Conservation (phyloP, 169 alveolate genomes). For the Babesia caballi region DNA sequence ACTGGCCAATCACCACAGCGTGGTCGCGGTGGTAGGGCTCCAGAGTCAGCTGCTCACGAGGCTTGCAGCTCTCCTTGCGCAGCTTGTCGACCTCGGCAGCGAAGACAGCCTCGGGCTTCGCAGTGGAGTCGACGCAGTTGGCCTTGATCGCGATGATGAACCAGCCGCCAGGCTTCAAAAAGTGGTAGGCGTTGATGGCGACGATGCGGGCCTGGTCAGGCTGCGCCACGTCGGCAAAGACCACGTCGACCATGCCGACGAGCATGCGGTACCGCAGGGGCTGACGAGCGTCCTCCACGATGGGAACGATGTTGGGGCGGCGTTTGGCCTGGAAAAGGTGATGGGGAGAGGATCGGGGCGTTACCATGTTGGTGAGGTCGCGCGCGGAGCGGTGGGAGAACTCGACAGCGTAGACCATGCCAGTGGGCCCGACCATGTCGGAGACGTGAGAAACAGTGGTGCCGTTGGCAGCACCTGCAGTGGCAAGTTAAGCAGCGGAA, state of each 20-base stretch:
- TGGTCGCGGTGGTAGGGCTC: conserved; percentile 98
- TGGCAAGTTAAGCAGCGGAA: not conserved
- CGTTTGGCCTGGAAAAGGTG: conserved; percentile 84
- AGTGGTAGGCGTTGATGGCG: conserved; percentile 92
- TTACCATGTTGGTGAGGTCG: conserved; percentile 94
- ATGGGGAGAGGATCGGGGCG: not conserved
- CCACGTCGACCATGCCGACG: conserved; percentile 97
- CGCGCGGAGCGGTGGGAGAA: conserved; percentile 97
- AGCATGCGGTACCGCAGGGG: conserved; percentile 97
- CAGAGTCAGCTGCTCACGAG: conserved; percentile 94
- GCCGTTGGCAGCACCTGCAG: conserved; percentile 95
- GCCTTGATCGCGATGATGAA: conserved; percentile 97
- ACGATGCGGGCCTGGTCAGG: conserved; percentile 98
- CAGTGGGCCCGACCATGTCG: conserved; percentile 98
- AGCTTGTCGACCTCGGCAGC: conserved; percentile 88
- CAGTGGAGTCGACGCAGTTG: conserved; percentile 97
- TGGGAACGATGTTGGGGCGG: conserved; percentile 97
- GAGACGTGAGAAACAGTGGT: conserved; percentile 99
- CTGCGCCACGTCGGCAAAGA: conserved; percentile 98
- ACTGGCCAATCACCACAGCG: conserved; percentile 96
- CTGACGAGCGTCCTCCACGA: conserved; percentile 99
- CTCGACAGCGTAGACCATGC: conserved; percentile 98
- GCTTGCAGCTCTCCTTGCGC: conserved; percentile 91
- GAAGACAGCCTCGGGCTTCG: conserved; percentile 96
- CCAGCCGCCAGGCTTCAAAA: conserved; percentile 97